Evolutionary conservation across 1,139 yeast species (phyloP).

Genomic region (Debaryomyces robertsiae): DNA sequence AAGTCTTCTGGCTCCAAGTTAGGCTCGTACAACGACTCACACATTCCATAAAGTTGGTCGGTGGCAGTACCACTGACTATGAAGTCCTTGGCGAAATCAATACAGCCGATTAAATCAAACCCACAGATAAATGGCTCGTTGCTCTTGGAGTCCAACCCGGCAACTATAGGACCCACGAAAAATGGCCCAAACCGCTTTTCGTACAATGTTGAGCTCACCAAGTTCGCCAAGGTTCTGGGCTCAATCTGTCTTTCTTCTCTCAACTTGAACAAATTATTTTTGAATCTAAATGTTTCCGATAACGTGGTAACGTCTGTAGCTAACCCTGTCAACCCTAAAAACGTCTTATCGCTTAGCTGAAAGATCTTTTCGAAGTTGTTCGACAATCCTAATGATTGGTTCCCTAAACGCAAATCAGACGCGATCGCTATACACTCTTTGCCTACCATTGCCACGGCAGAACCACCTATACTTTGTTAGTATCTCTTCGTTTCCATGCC

Average conservation of each 20-base stretch:
- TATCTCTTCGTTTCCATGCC: slow-evolving; percentile 3
- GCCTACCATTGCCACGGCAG: slow-evolving; percentile 98
- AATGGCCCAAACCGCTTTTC: slow-evolving; percentile 95
- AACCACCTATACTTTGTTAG: slow-evolving; percentile 60
- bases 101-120: slow-evolving; percentile 94
- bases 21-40: slow-evolving; percentile 96
- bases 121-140: slow-evolving; percentile 91
- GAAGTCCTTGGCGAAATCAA: slow-evolving; percentile 92
- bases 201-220: slow-evolving; percentile 86
- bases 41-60: slow-evolving; percentile 97
- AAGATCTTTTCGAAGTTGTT: slow-evolving; percentile 93
- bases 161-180: slow-evolving; percentile 95
- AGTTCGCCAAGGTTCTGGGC: slow-evolving; percentile 90
- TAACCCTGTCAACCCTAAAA: slow-evolving; percentile 89
- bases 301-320: slow-evolving; percentile 93
- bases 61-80: slow-evolving; percentile 97
- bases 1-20: slow-evolving; percentile 90
- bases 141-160: slow-evolving; percentile 84
- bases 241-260: slow-evolving; percentile 91
- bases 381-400: slow-evolving; percentile 89
- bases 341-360: slow-evolving; percentile 76
- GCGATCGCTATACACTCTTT: slow-evolving; percentile 98
- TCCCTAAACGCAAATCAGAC: slow-evolving; percentile 90
- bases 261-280: slow-evolving; percentile 85
- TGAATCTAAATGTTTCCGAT: slow-evolving; percentile 76